Conservation (phyloP, 257 asterid genomes). For the Forsythia viridissima region DNA sequence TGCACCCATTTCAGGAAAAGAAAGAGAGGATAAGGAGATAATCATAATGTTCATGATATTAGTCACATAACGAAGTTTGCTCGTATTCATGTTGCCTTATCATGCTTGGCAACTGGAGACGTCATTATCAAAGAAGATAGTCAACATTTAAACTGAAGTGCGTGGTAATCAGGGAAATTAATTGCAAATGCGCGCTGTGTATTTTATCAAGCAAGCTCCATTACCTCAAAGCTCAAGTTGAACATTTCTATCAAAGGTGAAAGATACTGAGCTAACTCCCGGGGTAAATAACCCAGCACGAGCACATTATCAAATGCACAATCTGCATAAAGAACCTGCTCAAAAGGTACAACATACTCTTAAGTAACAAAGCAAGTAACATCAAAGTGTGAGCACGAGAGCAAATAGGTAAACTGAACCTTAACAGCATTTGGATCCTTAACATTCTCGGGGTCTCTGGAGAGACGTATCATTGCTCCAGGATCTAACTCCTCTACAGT, state of each 20-base stretch:
- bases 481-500: conserved; percentile 41
- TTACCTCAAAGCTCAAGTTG: conserved; percentile 72
- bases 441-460: conserved; percentile 71
- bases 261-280: conserved; percentile 71
- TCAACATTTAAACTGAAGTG: conserved; percentile 1
- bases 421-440: conserved; percentile 83
- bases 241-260: conserved; percentile 82
- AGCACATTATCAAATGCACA: conserved; percentile 46
- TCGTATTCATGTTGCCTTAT: conserved; percentile 9
- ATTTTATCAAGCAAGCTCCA: background rate
- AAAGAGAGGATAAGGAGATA: background rate
- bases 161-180: background rate
- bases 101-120: conserved; percentile 8
- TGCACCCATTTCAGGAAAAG: background rate
- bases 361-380: background rate
- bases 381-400: conserved; percentile 16
- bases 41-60: conserved; percentile 2
- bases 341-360: conserved; percentile 17
- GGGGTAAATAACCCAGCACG: conserved; percentile 79
- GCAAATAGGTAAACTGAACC: conserved; percentile 43
- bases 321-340: conserved; percentile 71
- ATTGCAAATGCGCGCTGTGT: background rate
- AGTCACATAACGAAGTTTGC: background rate
- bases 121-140: conserved; percentile 6
- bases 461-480: conserved; percentile 58